Base-by-base conservation (phyloP, 805 yeast species). In the Naumovozyma castellii region DNA sequence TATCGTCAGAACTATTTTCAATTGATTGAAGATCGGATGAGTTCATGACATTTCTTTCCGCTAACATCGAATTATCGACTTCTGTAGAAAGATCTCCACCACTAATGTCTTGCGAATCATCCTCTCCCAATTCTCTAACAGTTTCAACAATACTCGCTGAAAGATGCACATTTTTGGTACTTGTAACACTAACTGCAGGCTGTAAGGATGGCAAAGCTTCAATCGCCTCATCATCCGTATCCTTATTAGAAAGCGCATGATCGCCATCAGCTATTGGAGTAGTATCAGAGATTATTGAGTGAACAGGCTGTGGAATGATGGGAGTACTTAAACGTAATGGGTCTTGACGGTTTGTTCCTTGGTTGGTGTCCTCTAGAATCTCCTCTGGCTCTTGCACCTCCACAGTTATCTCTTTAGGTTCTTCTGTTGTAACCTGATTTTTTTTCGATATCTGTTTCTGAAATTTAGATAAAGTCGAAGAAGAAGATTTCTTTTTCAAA, bases 21-120 rank as follows among this genome's bases (percentile, higher is more conserved):
- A 31, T 18, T 35, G 39, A 32, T 34, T 3, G 42, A 4, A 22
- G 27, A 2, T 12, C 22, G 4, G 34, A 18, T 14, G 14, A 13
- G 3, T 31, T 27, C 13, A 34, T 27, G 17, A 10, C 8, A 8
- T 22, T 8, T 8, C 12, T 31, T n/a, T 28, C 32, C n/a, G 28
- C 27, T 4, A 16, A 17, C 27, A 22, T 28, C 9, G 18, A n/a
- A 29, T 32, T 20, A 31, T 32, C 30, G 5, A 8, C 28, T 22
- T 22, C 28, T 8, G 8, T 8, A 8, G 28, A 22, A 22, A 22
- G 8, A 22, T 22, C 28, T 22, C 28, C 28, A 22, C 28, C 28
- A 33, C 53, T 48, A 2, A 41, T 18, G 15, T 50, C 56, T 35
- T 46, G 51, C 3, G 55, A 51, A 27, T 47, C 54, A 36, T 49